A percentile compares a stretch with the other conserved stretches of the same genome.
Conservation (phyloP, 2,329 filamentous ascomycete species). For the Exserohilum rostratum region DNA sequence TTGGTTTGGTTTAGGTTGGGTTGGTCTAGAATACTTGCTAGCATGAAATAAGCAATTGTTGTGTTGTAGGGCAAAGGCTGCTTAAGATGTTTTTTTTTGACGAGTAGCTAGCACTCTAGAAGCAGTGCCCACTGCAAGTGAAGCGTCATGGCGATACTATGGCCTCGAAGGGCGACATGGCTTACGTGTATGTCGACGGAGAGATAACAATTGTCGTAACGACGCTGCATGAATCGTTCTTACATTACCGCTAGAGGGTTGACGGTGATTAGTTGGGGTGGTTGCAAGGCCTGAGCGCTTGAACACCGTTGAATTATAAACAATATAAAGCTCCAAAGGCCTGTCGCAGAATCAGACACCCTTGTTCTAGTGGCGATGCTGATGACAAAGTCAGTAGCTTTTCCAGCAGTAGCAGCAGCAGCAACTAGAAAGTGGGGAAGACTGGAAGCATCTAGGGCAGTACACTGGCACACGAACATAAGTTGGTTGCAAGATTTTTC, state of each 20-base stretch:
- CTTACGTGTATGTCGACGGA: too few relatives aligned
- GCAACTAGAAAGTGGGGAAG: neutral
- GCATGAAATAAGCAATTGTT: too few relatives aligned
- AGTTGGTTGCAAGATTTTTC: neutral
- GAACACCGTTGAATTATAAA: too few relatives aligned
- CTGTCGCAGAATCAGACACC: neutral
- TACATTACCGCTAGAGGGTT: too few relatives aligned
- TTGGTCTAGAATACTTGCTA: too few relatives aligned
- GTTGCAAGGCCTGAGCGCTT: too few relatives aligned
- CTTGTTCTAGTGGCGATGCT: neutral
- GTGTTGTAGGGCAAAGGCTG: neutral
- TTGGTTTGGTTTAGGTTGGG: too few relatives aligned
- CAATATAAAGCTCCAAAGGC: neutral
- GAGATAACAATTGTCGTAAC: too few relatives aligned
- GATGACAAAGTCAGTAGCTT: neutral
- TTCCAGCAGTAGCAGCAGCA: neutral
- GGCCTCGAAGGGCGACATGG: neutral
- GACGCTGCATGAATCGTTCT: too few relatives aligned
- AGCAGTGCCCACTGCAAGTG: constrained; percentile 15
- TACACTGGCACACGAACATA: neutral
- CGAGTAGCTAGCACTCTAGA: constrained; percentile 4
- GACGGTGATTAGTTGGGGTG: too few relatives aligned
- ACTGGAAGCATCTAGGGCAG: neutral
- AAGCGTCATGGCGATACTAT: constrained; percentile 6
- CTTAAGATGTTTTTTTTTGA: neutral